Evolutionary conservation across 108 stramenopile genomes (phyloP).

Genomic region (Seminavis robusta): DNA sequence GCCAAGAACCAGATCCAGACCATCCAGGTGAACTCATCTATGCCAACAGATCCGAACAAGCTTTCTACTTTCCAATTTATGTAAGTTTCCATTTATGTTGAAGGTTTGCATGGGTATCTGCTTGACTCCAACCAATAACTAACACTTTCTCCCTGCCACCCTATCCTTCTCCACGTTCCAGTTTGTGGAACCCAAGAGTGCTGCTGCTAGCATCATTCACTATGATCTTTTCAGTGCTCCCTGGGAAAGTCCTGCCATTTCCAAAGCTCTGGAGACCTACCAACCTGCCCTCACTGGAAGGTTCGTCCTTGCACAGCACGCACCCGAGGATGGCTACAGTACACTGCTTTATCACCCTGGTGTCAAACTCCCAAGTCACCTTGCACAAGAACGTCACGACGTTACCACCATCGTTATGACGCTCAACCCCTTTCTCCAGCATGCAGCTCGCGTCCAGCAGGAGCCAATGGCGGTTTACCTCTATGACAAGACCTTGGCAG

Average conservation of each 20-base stretch:
- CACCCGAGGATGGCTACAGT: not conserved
- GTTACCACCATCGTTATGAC: not conserved
- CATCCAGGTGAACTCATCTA: not conserved
- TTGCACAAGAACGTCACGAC: not conserved
- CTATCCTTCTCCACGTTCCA: too few species aligned
- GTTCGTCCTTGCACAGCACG: not conserved
- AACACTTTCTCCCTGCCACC: too few species aligned
- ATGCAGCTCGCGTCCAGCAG: not conserved
- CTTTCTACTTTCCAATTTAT: conserved; percentile 15
- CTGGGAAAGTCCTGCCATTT: not conserved
- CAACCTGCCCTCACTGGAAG: not conserved
- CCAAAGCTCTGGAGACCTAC: not conserved
- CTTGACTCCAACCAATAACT: too few species aligned
- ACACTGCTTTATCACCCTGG: too few species aligned
- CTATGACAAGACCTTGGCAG: not conserved
- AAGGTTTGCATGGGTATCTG: too few species aligned
- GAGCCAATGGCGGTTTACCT: not conserved
- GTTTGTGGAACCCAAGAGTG: conserved; percentile 6
- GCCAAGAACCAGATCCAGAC: not conserved
- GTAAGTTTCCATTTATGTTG: too few species aligned
- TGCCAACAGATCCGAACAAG: not conserved
- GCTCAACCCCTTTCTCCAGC: not conserved
- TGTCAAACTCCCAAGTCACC: not conserved
- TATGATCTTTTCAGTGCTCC: conserved; percentile 3
- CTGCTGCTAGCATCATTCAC: not conserved